Base-by-base conservation (phyloP, 495 filamentous ascomycete genomes). In the Achaetomiella virescens region DNA sequence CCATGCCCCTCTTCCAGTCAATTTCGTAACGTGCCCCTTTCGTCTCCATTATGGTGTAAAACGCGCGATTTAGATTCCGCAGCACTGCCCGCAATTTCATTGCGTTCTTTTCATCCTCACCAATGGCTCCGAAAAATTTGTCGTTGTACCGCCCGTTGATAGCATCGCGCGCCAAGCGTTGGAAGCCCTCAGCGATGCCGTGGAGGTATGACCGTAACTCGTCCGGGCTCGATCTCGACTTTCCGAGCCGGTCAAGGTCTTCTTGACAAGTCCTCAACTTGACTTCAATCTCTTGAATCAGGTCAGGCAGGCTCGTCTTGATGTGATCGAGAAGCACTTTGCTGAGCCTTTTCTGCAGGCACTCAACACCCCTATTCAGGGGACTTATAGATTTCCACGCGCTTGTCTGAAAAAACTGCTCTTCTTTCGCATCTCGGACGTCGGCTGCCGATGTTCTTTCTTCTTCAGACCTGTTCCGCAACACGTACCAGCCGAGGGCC, bases 401-500 rank as follows among this genome's bases (percentile, higher is more conserved):
- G 4, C 73, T n/a, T n/a, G n/a, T n/a, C n/a, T n/a, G n/a, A n/a
- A 83, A 79, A 63, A 78, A 82, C 9, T 53, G 51, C 0, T 52
- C 41, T 54, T 82, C 79, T 2, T 62, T 45, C 0, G 43, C 47
- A 47, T 81, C 72, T 0, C 78, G 66, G 27, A 78, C 1, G 51
- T 55, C 7, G 75, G 64, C 0, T 67, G 67, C 21, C 45, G 67
- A 15, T 70, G 42, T 2, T 74, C 61, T 25, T 75, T 74, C 25
- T 80, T 72, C 52, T 72, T 70, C 3, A 81, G n/a, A n/a, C n/a
- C n/a, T 76, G 61, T 89, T 90, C 31, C 78, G 78, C 21, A 92
- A 61, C 0, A 85, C 81, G 61, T 90, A 85, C 86, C 86, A 91
- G 0, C 87, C 86, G 3, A 89, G 77, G 21, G 77, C 70, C 45